Conservation (phyloP, 164 flowering plant species). For the Cinnamomum chago region DNA sequence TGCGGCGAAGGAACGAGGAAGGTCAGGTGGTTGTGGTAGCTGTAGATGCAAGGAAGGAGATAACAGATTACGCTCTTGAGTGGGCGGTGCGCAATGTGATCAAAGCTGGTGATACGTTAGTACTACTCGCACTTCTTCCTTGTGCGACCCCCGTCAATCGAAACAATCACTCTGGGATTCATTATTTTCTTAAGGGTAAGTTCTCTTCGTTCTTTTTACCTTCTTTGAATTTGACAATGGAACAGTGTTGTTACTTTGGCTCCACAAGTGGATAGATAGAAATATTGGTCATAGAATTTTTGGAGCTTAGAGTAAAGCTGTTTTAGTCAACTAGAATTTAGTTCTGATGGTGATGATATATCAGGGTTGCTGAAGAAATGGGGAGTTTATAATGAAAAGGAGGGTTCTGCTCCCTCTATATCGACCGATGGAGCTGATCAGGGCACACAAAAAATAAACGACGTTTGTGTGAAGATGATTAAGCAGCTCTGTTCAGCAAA, state of each 20-base stretch:
- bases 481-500: slow-evolving; percentile 24
- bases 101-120: slow-evolving; percentile 25
- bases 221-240: neutral
- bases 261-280: no score
- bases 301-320: neutral
- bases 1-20: neutral
- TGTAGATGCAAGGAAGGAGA: slow-evolving; percentile 37
- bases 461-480: slow-evolving; percentile 28
- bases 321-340: neutral
- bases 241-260: no score
- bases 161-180: slow-evolving; percentile 6
- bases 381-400: slow-evolving; percentile 11
- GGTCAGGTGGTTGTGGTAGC: slow-evolving; percentile 33
- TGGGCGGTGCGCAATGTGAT: slow-evolving; percentile 33
- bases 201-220: neutral
- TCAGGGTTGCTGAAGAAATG: slow-evolving; percentile 29
- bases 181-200: slow-evolving; percentile 20
- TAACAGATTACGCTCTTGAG: slow-evolving; percentile 35
- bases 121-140: slow-evolving; percentile 31
- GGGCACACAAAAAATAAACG: slow-evolving; percentile 13
- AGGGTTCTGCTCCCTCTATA: neutral
- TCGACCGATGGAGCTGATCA: slow-evolving; percentile 4
- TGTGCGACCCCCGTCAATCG: neutral
- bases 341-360: neutral
- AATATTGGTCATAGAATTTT: neutral